Evolutionary conservation across 2,329 filamentous ascomycete species (phyloP), one percentile per base, ranked within the genome.

Genomic region (Fusarium sp.): DNA sequence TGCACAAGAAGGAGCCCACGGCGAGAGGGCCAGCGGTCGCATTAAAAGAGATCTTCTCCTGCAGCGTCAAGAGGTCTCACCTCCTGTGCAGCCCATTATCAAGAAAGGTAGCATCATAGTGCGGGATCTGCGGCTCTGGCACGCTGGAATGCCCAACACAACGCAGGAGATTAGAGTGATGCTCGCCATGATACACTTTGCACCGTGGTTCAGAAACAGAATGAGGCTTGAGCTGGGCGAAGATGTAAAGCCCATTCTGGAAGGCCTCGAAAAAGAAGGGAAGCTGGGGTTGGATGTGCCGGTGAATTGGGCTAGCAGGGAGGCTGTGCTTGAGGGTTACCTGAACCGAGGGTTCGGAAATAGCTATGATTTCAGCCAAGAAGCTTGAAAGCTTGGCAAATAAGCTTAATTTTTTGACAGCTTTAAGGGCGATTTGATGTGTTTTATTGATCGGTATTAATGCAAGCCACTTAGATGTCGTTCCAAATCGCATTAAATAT

Each of bases 51-150:
- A 76, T 1, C 70, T 81, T 3, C 67, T 87, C 1, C 78, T 78
- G 3, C 72, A 77, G 48, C 77, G 82, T 7, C 60, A 76, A 3
- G 55, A 69, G 5, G 67, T 77, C 3, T 74, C 81, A 8, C 79
- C 82, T 7, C 85, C 85, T 0, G 72, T 81, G 12, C 86, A 88
- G 68, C 85, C 86, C 0, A 55, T 75, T 4, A 80, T 88, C 1
- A 78, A 78, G 34, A 87, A 86, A 67, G 86, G 88, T 0, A 83
- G 84, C 38, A 72, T 89, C 21, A 79, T 89, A 34, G 71, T 90
- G 28, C 80, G 88, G 3, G 88, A 90, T 71, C 74, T 90, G 52
- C 77, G 87, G 23, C 80, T 89, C 7, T 90, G 88, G 87, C 87
- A 90, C 72, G 86, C 86, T 0, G 88, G 87, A 1, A 88, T 88